Conservation (phyloP, 768 basidiomycete genomes). For the Austroboletus festivus region DNA sequence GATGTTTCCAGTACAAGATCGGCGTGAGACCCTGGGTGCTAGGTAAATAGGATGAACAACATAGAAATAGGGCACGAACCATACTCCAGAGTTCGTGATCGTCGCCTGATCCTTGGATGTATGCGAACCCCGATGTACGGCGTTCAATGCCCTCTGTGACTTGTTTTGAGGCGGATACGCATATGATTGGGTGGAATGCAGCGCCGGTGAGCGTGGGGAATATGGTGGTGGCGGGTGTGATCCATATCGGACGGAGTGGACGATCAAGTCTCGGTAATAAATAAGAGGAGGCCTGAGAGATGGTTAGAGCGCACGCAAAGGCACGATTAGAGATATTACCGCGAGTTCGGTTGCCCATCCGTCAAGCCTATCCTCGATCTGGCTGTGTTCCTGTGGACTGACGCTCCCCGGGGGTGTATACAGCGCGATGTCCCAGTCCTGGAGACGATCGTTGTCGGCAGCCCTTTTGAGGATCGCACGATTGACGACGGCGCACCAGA, state of each 20-base stretch:
- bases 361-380: constrained; percentile 66
- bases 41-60: no score
- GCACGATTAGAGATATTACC: constrained; percentile 36
- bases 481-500: constrained; percentile 93
- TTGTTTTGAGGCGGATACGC: constrained; percentile 81
- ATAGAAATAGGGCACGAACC: constrained; percentile 38
- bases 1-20: constrained; percentile 63
- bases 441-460: neutral
- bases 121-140: constrained; percentile 67
- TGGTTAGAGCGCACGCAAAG: neutral
- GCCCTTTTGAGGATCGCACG: constrained; percentile 41
- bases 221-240: constrained; percentile 66
- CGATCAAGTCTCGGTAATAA: constrained; percentile 51
- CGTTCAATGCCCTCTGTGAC: constrained; percentile 58
- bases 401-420: constrained; percentile 72
- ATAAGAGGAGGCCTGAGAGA: constrained; percentile 65
- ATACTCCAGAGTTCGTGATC: constrained; percentile 90
- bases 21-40: constrained; percentile 69
- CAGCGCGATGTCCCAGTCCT: constrained; percentile 54
- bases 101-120: constrained; percentile 93
- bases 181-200: constrained; percentile 68
- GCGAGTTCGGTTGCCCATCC: constrained; percentile 67
- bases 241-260: constrained; percentile 85
- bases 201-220: constrained; percentile 39
- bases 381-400: constrained; percentile 71